phyloP scores from a whole-genome alignment of 371 early-diverging fungal genomes.

The Mortierella sp. region DNA sequence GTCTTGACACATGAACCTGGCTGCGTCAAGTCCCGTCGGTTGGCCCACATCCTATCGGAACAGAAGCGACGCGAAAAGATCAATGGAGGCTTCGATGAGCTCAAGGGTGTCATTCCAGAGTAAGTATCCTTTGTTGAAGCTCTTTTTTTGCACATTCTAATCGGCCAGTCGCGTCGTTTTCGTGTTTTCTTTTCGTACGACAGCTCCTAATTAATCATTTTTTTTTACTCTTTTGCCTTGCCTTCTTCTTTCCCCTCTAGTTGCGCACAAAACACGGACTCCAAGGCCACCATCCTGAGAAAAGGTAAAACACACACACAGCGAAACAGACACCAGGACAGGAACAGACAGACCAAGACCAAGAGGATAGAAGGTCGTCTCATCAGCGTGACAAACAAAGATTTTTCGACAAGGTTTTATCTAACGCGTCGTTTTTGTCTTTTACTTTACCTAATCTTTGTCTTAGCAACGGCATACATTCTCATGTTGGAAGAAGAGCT shows the following conservation, averaged over 20 bases:
- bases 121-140: constrained; percentile 22
- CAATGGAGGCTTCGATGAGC: constrained; percentile 62
- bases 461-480: constrained; percentile 45
- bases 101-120: constrained; percentile 60
- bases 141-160: too few relatives aligned
- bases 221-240: background rate
- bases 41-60: constrained; percentile 61
- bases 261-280: constrained; percentile 51
- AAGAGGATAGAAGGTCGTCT: too few relatives aligned
- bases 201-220: too few relatives aligned
- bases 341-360: background rate
- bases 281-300: constrained; percentile 49
- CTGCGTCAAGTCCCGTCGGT: constrained; percentile 43
- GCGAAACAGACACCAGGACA: background rate
- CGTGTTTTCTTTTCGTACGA: background rate
- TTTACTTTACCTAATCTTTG: background rate
- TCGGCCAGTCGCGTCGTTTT: too few relatives aligned
- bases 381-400: background rate
- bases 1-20: constrained; percentile 15
- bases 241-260: background rate
- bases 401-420: background rate
- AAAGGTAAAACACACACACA: constrained; percentile 29
- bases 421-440: background rate
- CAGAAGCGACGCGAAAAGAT: constrained; percentile 62
- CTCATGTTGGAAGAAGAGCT: constrained; percentile 45